phyloP scores from a whole-genome alignment of 345 rosid species.

The Iberis pinnata region DNA sequence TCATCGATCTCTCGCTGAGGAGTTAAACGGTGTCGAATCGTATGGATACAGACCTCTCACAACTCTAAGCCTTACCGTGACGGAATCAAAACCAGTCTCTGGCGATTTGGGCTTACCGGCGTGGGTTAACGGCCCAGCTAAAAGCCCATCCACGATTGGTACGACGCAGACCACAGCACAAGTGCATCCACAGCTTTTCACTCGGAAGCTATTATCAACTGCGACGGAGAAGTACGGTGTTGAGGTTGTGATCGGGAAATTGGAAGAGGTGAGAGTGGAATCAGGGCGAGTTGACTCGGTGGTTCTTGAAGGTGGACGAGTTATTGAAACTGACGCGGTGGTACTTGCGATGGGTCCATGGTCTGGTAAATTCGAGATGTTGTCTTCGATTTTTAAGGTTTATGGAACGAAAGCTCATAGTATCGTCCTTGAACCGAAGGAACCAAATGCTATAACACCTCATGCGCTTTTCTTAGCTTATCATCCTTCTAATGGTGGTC shows the following conservation, averaged over 20 bases:
- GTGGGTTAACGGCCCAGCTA: constrained; percentile 69
- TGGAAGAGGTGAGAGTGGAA: constrained; percentile 43
- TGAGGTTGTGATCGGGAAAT: constrained; percentile 65
- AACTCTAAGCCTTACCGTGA: constrained; percentile 56
- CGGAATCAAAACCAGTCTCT: constrained; percentile 35
- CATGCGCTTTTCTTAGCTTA: constrained; percentile 67
- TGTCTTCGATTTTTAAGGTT: constrained; percentile 58
- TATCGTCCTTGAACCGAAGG: constrained; percentile 64
- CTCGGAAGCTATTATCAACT: constrained; percentile 41
- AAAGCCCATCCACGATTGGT: constrained; percentile 46
- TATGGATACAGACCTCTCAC: constrained; percentile 73
- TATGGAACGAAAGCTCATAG: constrained; percentile 74
- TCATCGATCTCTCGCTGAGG: constrained; percentile 66
- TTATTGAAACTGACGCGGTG: constrained; percentile 52
- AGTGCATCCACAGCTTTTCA: constrained; percentile 77
- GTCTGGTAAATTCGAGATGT: constrained; percentile 60
- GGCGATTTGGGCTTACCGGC: constrained; percentile 34
- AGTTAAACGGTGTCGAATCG: constrained; percentile 57
- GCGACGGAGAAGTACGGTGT: constrained; percentile 57
- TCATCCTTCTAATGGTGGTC: constrained; percentile 40
- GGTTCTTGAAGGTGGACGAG: constrained; percentile 54
- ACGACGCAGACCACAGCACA: constrained; percentile 66
- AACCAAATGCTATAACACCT: constrained; percentile 49
- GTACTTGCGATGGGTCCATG: constrained; percentile 84
- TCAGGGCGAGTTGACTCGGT: constrained; percentile 49